A percentile compares a stretch with the other conserved stretches of the same genome.
phyloP scores from a whole-genome alignment of 257 asterid species.

The Osmanthus fragrans region DNA sequence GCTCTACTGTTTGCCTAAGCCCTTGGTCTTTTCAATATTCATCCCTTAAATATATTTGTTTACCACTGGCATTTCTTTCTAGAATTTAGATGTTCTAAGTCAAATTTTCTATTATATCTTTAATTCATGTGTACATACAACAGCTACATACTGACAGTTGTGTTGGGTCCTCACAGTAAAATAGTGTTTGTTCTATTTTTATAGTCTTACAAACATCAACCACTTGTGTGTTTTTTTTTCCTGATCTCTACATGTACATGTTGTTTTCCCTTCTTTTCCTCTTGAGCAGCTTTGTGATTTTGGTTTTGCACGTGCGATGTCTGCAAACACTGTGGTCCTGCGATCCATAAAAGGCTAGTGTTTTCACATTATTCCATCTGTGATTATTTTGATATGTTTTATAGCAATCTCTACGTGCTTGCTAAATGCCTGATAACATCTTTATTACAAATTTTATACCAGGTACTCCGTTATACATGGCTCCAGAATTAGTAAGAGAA shows the following conservation, averaged over 20 bases:
- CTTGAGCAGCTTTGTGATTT: conserved; percentile 83
- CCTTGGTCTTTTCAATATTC: neutral
- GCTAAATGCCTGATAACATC: conserved; percentile 23
- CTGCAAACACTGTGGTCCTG: conserved; percentile 93
- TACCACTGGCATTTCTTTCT: neutral
- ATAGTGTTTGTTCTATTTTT: neutral
- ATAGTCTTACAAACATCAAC: neutral
- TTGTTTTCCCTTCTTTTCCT: conserved; percentile 22
- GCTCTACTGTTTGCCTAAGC: neutral
- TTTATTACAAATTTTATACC: conserved; percentile 25
- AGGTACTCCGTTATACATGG: conserved; percentile 99
- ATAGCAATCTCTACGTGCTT: conserved; percentile 19
- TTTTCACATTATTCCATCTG: conserved; percentile 12
- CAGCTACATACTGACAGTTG: conserved; percentile 1
- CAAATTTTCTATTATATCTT: neutral
- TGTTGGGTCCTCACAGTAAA: neutral
- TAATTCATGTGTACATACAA: neutral
- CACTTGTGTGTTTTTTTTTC: conserved; percentile 8
- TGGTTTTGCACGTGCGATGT: conserved; percentile 99
- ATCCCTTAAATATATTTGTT: conserved; percentile 9
- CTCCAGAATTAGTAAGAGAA: conserved; percentile 98
- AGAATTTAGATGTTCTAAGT: neutral
- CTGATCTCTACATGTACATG: neutral
- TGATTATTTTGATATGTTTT: conserved; percentile 17
- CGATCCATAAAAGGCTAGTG: conserved; percentile 84